phyloP scores from a whole-genome alignment of 306 rosid genomes.

The Comarum palustre region DNA sequence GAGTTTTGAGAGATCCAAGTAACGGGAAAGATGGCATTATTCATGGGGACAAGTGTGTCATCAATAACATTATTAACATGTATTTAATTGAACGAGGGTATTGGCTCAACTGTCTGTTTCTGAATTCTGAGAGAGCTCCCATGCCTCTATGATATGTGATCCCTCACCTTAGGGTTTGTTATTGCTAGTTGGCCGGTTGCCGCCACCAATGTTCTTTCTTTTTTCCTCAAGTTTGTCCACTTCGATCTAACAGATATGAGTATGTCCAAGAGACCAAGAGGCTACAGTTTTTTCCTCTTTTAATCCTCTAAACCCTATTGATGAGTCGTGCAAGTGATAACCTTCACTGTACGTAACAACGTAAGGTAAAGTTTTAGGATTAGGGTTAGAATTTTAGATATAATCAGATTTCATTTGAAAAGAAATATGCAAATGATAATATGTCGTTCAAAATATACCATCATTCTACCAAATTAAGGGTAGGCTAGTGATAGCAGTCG shows the following conservation, averaged over 20 bases:
- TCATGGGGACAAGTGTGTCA: conserved; percentile 27
- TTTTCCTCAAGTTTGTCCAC: background rate
- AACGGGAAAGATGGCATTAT: conserved; percentile 22
- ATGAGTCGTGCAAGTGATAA: background rate
- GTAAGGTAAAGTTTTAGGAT: background rate
- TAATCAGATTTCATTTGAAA: background rate
- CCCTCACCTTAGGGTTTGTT: conserved; percentile 4
- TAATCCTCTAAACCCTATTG: background rate
- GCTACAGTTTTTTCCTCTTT: background rate
- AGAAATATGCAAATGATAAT: background rate
- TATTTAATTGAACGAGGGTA: background rate
- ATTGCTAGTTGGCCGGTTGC: background rate
- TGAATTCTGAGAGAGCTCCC: background rate
- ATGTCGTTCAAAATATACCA: background rate
- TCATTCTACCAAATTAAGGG: background rate
- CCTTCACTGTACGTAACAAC: background rate
- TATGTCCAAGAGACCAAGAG: background rate
- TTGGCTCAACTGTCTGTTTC: conserved; percentile 1
- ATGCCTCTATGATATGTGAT: background rate
- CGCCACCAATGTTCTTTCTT: background rate
- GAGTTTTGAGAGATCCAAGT: conserved; percentile 39
- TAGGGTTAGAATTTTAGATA: background rate
- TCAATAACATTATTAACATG: conserved; percentile 14
- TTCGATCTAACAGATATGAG: background rate
- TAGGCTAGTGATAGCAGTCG: background rate